A percentile compares a stretch with the other conserved stretches of the same genome.
Conservation (phyloP, 805 yeast genomes). For the Peterozyma toletana region DNA sequence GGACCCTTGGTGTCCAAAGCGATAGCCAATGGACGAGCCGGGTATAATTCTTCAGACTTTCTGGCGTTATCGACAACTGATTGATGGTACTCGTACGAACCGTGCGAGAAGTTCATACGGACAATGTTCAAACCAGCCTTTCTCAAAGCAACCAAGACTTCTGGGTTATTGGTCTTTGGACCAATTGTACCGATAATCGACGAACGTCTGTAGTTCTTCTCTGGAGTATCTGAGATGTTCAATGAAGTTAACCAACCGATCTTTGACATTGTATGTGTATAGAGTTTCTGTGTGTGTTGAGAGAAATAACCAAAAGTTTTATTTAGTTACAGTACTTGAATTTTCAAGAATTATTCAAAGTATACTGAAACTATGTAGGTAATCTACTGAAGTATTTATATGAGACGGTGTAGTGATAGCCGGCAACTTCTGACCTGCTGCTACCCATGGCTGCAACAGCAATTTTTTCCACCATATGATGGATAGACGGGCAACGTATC, state of each 20-base stretch:
- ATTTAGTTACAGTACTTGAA: no score
- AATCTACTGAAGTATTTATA: no score
- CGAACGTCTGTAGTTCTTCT: slow-evolving; percentile 80
- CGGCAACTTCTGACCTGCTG: no score
- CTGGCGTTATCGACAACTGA: slow-evolving; percentile 94
- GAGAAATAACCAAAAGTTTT: background rate
- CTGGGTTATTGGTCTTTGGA: slow-evolving; percentile 92
- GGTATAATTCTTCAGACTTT: slow-evolving; percentile 81
- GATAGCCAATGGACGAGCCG: slow-evolving; percentile 96
- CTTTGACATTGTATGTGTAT: slow-evolving; percentile 30
- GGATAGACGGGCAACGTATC: no score
- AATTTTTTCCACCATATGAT: no score
- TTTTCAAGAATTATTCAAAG: no score
- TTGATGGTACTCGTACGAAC: slow-evolving; percentile 96
- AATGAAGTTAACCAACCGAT: slow-evolving; percentile 80
- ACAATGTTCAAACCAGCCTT: slow-evolving; percentile 97
- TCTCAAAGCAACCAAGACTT: slow-evolving; percentile 77
- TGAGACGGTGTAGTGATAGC: no score
- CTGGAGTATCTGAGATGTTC: slow-evolving; percentile 68
- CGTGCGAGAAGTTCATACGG: slow-evolving; percentile 99
- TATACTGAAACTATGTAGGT: no score
- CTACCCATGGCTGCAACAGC: no score
- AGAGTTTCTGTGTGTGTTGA: background rate
- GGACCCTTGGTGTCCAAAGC: slow-evolving; percentile 99
- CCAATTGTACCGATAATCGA: slow-evolving; percentile 99